Evolutionary conservation across 352 stramenopile species (phyloP).

Genomic region (Pythium sukuiense): DNA sequence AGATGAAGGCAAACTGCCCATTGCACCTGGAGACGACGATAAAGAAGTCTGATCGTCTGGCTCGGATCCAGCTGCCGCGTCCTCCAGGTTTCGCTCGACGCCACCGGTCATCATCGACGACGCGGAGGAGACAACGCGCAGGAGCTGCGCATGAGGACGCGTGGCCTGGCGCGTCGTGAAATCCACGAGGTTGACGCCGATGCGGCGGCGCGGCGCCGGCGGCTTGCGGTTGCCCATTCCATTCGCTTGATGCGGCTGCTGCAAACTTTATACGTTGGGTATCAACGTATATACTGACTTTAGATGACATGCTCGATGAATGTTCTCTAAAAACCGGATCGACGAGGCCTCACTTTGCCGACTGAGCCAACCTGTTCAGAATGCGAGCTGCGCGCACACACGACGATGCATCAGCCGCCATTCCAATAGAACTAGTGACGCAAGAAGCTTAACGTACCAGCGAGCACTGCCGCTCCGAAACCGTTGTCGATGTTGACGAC

Average conservation of each 20-base stretch:
- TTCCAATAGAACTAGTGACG: too few relatives aligned
- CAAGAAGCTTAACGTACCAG: constrained; percentile 42
- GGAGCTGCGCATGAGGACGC: not conserved
- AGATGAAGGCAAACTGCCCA: not conserved
- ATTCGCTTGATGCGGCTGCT: constrained; percentile 13
- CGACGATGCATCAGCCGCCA: not conserved
- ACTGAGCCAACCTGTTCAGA: constrained; percentile 10
- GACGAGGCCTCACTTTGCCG: constrained; percentile 6
- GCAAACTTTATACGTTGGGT: constrained; percentile 18
- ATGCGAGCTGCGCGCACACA: constrained; percentile 23
- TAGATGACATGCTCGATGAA: not conserved
- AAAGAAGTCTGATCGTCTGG: constrained; percentile 5
- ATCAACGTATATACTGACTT: constrained; percentile 30
- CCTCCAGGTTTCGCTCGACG: not conserved
- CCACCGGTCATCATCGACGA: not conserved
- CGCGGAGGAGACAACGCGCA: not conserved
- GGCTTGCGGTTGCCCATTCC: constrained; percentile 31
- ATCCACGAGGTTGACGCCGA: constrained; percentile 25
- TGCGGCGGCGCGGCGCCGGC: constrained; percentile 20
- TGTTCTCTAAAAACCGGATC: not conserved
- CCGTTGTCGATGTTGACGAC: constrained; percentile 99
- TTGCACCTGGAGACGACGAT: not conserved
- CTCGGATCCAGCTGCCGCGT: constrained; percentile 1
- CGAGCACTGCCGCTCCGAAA: constrained; percentile 95
- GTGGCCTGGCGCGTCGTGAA: constrained; percentile 8